Evolutionary conservation across 306 rosid genomes (phyloP).

Genomic region (Psophocarpus tetragonolobus): DNA sequence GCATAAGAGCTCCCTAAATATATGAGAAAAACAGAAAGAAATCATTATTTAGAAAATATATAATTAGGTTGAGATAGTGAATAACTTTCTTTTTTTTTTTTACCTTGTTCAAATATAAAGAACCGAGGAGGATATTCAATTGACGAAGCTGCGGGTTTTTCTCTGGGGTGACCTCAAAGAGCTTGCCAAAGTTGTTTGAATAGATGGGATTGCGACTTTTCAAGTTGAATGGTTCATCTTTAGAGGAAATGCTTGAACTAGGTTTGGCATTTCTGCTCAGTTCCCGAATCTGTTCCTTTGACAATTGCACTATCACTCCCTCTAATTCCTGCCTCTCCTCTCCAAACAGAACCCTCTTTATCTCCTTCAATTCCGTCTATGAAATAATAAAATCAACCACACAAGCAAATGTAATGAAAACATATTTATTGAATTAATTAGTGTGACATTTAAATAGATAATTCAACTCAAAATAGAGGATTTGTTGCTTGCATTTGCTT

Average conservation of each 20-base stretch:
- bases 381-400: too few species aligned
- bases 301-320: constrained; percentile 22
- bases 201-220: neutral
- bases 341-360: constrained; percentile 2
- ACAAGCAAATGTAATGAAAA: too few species aligned
- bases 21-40: neutral
- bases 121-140: neutral
- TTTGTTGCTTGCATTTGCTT: neutral
- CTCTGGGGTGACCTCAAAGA: constrained; percentile 26
- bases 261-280: constrained; percentile 21
- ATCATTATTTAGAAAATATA: neutral
- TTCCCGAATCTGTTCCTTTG: constrained; percentile 25
- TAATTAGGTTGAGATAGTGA: neutral
- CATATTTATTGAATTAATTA: too few species aligned
- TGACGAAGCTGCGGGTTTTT: constrained; percentile 6
- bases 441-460: neutral
- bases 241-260: neutral
- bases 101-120: constrained; percentile 11
- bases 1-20: constrained; percentile 26
- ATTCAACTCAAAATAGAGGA: too few species aligned
- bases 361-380: neutral
- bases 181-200: constrained; percentile 36
- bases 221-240: constrained; percentile 36
- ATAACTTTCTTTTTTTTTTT: too few species aligned
- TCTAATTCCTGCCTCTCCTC: neutral